Percentiles rank a stretch among this genome's conserved stretches.
phyloP scores from a whole-genome alignment of 1,284 basidiomycete genomes.

The Rhodotorula sp. region DNA sequence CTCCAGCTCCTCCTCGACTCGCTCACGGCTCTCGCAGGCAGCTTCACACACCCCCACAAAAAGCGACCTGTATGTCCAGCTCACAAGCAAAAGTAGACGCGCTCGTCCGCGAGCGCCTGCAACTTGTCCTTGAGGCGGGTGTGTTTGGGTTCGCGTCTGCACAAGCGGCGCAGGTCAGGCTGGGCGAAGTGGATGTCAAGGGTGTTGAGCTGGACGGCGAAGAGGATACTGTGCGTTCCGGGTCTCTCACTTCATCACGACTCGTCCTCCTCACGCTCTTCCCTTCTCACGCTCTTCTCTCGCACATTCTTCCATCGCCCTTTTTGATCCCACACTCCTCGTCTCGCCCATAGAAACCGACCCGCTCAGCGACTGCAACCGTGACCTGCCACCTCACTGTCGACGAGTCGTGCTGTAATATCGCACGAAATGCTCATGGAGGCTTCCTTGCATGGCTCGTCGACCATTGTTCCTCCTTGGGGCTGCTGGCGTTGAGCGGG shows the following conservation, averaged over 20 bases:
- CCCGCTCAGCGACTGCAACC: constrained; percentile 6
- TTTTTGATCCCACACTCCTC: background rate
- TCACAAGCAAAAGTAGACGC: background rate
- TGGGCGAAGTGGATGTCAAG: constrained; percentile 1
- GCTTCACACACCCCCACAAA: too few species aligned
- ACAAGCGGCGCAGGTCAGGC: background rate
- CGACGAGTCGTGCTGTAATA: constrained; percentile 18
- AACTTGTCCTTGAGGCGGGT: background rate
- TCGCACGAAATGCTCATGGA: constrained; percentile 31
- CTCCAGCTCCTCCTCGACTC: background rate
- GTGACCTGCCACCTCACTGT: constrained; percentile 16
- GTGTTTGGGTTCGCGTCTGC: constrained; percentile 2
- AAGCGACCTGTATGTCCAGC: background rate
- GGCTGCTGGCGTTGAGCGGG: constrained; percentile 21
- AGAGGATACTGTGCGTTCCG: constrained; percentile 14
- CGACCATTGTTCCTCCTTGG: constrained; percentile 30
- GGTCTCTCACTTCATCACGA: background rate
- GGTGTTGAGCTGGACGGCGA: constrained; percentile 22
- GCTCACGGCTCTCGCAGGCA: background rate
- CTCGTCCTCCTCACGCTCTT: background rate
- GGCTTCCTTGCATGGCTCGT: constrained; percentile 37
- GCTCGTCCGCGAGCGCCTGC: constrained; percentile 10
- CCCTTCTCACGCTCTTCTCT: background rate
- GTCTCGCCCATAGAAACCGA: constrained; percentile 14
- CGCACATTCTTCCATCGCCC: background rate